Percentiles rank a stretch among this genome's conserved stretches.
phyloP scores from a whole-genome alignment of 495 filamentous ascomycete species.

The Trichoderma erinaceum region DNA sequence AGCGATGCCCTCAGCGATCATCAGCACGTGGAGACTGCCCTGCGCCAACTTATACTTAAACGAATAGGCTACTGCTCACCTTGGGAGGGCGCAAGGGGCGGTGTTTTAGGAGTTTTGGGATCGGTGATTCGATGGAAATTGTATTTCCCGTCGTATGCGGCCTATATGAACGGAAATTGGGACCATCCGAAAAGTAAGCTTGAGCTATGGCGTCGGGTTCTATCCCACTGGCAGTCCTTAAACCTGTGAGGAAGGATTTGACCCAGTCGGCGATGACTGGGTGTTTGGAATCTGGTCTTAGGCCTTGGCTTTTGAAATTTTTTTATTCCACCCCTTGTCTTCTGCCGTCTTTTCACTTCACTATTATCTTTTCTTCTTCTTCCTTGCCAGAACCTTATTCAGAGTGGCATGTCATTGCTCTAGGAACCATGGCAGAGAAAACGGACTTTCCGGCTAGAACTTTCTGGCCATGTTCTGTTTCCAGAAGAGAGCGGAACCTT shows the following conservation, averaged over 20 bases:
- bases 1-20: no score
- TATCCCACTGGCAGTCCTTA: background rate
- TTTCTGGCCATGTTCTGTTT: no score
- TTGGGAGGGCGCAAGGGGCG: background rate
- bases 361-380: no score
- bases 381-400: no score
- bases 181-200: background rate
- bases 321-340: no score
- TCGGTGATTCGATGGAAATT: conserved; percentile 8
- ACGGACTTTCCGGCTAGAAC: background rate
- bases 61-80: no score
- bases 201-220: background rate
- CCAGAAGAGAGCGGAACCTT: background rate
- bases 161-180: background rate
- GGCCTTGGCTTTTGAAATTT: no score
- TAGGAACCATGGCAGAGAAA: background rate
- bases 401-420: background rate
- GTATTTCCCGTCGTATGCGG: background rate
- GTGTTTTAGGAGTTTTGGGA: background rate
- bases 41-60: no score
- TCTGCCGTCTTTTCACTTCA: no score
- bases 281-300: no score
- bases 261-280: no score
- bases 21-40: no score
- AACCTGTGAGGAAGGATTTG: background rate